Evolutionary conservation across 1,284 basidiomycete genomes (phyloP), one percentile per base, ranked within the genome.

Genomic region (Abortiporus biennis): DNA sequence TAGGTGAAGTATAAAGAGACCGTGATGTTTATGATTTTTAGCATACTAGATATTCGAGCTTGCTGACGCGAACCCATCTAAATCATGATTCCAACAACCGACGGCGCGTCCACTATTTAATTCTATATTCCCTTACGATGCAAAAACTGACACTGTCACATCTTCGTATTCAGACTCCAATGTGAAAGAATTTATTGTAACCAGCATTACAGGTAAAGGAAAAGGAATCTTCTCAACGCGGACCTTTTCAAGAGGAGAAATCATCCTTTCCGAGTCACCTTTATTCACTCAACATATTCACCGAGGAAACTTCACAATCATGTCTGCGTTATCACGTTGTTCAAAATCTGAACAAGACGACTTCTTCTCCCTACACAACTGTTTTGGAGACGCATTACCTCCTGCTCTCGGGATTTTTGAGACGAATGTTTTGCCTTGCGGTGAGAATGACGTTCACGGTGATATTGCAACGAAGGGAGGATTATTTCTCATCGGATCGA

Each of bases 211-310:
- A 0, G 48, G 48, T 30, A 54, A 54, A 29, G 58, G 58, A 8
- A 48, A 51, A 38, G 57, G 55, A 15, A 29, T 55, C 25, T 25
- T 59, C 29, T 54, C 58, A 11, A 43, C 49, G n/a, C 46, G 47
- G 16, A 15, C 46, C 23, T 49, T 61, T 36, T 17, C 20, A 21
- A 27, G 46, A 8, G 56, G 57, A 13, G 54, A 54, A 17, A 44
- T 55, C 13, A 47, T 61, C 36, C 47, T 61, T 13, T 40, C 48
- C 20, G 59, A 61, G 42, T 37, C 51, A 6, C 57, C 57, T 1
- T 46, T 61, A 9, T 47, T 59, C 34, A 49, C 48, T 17, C 47
- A 52, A 24, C 44, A 49, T 0, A 47, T 27, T 3, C 35, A 43
- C 13, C 46, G 36, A 20, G 39, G 47, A 12, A 56, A 54, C 38